Evolutionary conservation across 2,329 filamentous ascomycete species (phyloP).

Genomic region (Claviceps sp.): DNA sequence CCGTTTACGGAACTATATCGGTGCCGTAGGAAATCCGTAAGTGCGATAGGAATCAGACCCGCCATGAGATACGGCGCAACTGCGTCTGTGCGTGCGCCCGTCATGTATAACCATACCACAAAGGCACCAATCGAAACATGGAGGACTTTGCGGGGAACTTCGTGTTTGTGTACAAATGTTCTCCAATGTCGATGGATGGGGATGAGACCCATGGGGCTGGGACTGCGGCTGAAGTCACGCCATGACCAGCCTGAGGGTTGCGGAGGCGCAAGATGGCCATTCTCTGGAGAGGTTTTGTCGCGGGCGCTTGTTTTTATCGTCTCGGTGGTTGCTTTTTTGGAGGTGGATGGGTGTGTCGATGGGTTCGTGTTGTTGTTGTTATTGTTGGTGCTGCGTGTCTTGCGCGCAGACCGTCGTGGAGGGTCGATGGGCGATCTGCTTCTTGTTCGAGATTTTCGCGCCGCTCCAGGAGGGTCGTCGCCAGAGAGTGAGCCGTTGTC

Average conservation of each 20-base stretch:
- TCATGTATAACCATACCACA: constrained; percentile 72
- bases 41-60: constrained; percentile 70
- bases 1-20: constrained; percentile 70
- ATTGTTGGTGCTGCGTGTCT: constrained; percentile 30
- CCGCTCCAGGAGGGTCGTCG: constrained; percentile 26
- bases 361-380: constrained; percentile 23
- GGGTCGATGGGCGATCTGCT: constrained; percentile 53
- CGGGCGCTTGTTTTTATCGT: constrained; percentile 13
- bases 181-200: constrained; percentile 90
- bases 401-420: constrained; percentile 34
- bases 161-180: constrained; percentile 87
- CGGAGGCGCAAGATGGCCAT: constrained; percentile 61
- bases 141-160: constrained; percentile 84
- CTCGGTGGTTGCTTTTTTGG: constrained; percentile 10
- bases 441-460: constrained; percentile 52
- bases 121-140: constrained; percentile 97
- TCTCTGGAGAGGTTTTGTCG: constrained; percentile 24
- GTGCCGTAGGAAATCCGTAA: constrained; percentile 72
- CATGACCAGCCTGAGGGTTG: constrained; percentile 56
- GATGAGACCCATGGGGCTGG: constrained; percentile 84
- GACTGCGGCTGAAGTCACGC: constrained; percentile 81
- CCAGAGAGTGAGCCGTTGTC: constrained; percentile 23
- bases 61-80: constrained; percentile 78
- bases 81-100: constrained; percentile 59
- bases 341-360: constrained; percentile 14